Conservation (phyloP, 2,329 filamentous ascomycete genomes). For the Periglandula ipomoeae region DNA sequence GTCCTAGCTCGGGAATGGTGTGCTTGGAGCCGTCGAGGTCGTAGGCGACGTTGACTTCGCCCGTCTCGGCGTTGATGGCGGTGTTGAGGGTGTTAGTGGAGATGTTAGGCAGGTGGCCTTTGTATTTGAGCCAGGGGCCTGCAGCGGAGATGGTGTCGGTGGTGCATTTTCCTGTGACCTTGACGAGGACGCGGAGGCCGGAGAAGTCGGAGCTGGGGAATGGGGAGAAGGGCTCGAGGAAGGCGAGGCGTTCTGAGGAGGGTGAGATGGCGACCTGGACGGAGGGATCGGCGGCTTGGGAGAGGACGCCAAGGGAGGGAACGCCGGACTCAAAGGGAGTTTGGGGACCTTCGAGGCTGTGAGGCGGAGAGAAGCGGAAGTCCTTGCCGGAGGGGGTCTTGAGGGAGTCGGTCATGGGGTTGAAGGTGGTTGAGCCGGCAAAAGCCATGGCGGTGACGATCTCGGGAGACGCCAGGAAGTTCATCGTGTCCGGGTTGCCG, state of each 20-base stretch:
- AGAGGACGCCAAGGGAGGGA: slow-evolving; percentile 61
- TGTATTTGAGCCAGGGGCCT: slow-evolving; percentile 97
- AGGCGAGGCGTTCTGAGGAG: slow-evolving; percentile 79
- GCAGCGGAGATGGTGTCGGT: slow-evolving; percentile 98
- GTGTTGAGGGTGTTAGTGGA: slow-evolving; percentile 95
- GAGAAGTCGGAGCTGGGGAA: slow-evolving; percentile 71
- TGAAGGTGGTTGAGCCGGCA: slow-evolving; percentile 87
- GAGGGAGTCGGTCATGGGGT: slow-evolving; percentile 82
- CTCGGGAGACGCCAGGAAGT: slow-evolving; percentile 95
- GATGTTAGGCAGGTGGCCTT: slow-evolving; percentile 97
- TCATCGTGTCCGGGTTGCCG: slow-evolving; percentile 94
- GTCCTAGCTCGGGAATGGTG: slow-evolving; percentile 81
- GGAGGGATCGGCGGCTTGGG: slow-evolving; percentile 60
- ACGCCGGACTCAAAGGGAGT: slow-evolving; percentile 70
- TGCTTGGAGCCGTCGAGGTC: slow-evolving; percentile 67
- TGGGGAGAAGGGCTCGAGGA: slow-evolving; percentile 80
- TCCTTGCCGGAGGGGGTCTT: slow-evolving; percentile 67
- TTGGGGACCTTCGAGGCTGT: slow-evolving; percentile 55
- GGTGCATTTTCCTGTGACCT: slow-evolving; percentile 95
- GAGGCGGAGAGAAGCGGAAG: slow-evolving; percentile 79
- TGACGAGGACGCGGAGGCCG: slow-evolving; percentile 80
- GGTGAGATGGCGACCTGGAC: slow-evolving; percentile 72
- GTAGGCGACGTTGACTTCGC: slow-evolving; percentile 86
- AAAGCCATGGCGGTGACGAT: slow-evolving; percentile 95
- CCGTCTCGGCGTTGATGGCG: slow-evolving; percentile 83